Base-by-base conservation (phyloP, 2,329 filamentous ascomycete genomes). In the Chaetomium olivaceum region DNA sequence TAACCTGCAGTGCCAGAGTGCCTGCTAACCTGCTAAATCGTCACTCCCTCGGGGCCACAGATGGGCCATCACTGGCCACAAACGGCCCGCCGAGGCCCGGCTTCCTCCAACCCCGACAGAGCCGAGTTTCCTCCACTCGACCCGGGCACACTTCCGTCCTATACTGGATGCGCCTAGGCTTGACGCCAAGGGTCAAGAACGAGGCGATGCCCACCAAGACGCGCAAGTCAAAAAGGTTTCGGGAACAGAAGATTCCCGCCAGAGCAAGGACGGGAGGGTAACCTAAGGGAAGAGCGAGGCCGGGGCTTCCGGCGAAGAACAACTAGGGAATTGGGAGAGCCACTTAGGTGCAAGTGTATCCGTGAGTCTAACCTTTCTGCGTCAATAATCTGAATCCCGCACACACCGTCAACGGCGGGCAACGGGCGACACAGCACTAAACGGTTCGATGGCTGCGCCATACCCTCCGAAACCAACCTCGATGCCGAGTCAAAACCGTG, bases 71-170 rank as follows among this genome's bases (percentile, higher is more conserved):
- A n/a, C 9, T 51, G 39, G n/a, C 36, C 56, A 48, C 25, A 16
- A n/a, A 19, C 60, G 39, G n/a, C 36, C 27, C 39, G 50, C 61
- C 61, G 61, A 57, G 52, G 50, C 21, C 54, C 46, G 60, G 60
- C 23, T 9, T 29, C 7, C 43, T 31, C 19, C 62, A 54, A 56
- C 43, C n/a, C 62, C 58, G 62, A 51, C 12, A 21, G 36, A 51
- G 12, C 62, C 62, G 62, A 61, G 19, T 23, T 61, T 57, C 43
- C 58, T 61, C 58, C 62, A 61, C 58, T 43, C 23, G 39, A n/a
- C 29, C 56, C 62, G 51, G 39, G n/a, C 57, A 51, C 16, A 25
- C 16, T n/a, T 19, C 54, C 52, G 61, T 51, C 27, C 9, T 2
- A 8, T 27, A 33, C 55, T 57, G 61, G 33, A 33, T 58, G 4